Conservation (phyloP, 441 rosid species). For the Pelargonium fulgidum region DNA sequence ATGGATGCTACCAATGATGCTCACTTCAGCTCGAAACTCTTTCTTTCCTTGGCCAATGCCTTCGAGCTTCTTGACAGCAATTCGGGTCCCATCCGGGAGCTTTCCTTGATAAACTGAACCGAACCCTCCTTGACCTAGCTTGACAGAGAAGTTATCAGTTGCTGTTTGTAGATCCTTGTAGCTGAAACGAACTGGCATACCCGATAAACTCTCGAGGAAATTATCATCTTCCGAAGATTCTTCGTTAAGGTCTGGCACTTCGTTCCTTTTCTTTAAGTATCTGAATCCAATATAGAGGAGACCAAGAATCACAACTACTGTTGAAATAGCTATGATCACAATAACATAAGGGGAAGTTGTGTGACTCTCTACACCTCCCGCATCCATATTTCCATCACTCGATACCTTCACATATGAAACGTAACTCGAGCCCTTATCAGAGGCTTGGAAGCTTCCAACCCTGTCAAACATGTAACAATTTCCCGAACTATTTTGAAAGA, state of each 20-base stretch:
- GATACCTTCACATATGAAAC: constrained; percentile 55
- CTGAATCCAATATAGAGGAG: constrained; percentile 42
- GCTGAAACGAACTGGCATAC: constrained; percentile 75
- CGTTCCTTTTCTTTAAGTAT: constrained; percentile 35
- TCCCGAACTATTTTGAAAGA: constrained; percentile 62
- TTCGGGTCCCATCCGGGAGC: constrained; percentile 68
- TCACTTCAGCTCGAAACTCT: constrained; percentile 91
- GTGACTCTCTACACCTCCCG: constrained; percentile 28
- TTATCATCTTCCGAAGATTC: constrained; percentile 70
- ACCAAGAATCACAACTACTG: constrained; percentile 42
- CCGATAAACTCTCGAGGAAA: constrained; percentile 58
- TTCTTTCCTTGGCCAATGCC: constrained; percentile 91
- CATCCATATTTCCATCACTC: constrained; percentile 20
- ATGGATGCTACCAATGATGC: constrained; percentile 85
- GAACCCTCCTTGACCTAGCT: constrained; percentile 92
- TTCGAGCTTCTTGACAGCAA: constrained; percentile 93
- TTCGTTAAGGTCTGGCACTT: constrained; percentile 31
- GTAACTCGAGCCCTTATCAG: constrained; percentile 31
- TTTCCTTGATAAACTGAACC: constrained; percentile 78
- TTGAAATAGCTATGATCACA: constrained; percentile 44
- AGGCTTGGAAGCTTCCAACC: constrained; percentile 55
- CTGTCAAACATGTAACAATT: constrained; percentile 67
- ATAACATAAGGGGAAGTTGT: constrained; percentile 38
- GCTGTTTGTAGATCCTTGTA: constrained; percentile 74
- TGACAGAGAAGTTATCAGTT: constrained; percentile 64